Percentiles rank a stretch among this genome's conserved stretches.
These are phyloP conservation scores for Alternaria metachromatica DNA, from an alignment of 2,329 filamentous ascomycete species.

Conservation along the genomic window DNA sequence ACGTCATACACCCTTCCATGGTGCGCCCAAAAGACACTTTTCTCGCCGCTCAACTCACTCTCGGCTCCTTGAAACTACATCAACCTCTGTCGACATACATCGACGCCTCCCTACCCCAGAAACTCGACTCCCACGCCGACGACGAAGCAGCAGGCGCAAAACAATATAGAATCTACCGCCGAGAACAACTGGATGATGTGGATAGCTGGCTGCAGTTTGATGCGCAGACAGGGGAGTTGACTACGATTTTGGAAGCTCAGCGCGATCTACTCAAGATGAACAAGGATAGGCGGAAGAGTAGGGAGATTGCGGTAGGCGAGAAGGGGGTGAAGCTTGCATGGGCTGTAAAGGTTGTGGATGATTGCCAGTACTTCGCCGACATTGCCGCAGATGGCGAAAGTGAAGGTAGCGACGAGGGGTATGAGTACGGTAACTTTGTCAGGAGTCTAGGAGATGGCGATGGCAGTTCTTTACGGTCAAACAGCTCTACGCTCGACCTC, in stretches of 20 bases:
- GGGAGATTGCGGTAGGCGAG: background rate
- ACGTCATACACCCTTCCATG: constrained; percentile 14
- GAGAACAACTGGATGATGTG: background rate
- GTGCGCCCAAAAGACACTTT: constrained; percentile 6
- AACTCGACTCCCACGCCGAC: background rate
- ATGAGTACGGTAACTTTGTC: constrained; percentile 8
- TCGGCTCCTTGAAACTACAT: background rate
- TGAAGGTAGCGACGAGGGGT: constrained; percentile 9
- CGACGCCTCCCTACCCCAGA: background rate
- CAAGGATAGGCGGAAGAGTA: constrained; percentile 8
- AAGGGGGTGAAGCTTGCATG: constrained; percentile 18
- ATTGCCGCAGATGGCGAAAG: background rate
- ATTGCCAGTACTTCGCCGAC: constrained; percentile 7
- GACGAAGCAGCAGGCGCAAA: constrained; percentile 1
- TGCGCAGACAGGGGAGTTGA: background rate
- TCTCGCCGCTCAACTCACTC: background rate
- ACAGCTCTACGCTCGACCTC: background rate
- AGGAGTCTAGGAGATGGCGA: background rate
- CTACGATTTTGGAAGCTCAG: constrained; percentile 21
- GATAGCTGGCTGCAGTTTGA: constrained; percentile 16
- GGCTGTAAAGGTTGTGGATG: constrained; percentile 19
- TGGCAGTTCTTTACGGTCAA: background rate
- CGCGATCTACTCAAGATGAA: constrained; percentile 17
- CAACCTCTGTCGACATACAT: background rate
- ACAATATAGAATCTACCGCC: constrained; percentile 8